A percentile compares a stretch with the other conserved stretches of the same genome.
These are phyloP conservation scores for Oropetium thomaeum DNA, from an alignment of 176 grass and related monocot genomes.

Conservation along the genomic window DNA sequence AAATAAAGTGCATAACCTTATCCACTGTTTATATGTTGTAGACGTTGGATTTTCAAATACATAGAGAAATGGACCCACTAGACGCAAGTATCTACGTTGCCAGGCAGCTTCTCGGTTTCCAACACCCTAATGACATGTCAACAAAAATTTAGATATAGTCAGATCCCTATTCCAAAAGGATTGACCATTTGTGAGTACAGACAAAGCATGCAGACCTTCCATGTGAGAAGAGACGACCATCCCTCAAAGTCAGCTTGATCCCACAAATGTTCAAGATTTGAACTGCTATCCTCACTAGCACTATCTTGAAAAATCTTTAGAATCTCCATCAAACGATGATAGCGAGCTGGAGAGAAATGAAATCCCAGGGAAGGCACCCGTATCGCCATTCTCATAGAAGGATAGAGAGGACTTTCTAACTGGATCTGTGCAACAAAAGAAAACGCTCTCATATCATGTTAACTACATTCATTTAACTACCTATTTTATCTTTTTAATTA, in stretches of 20 bases:
- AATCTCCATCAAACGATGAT: constrained; percentile 93
- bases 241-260: constrained; percentile 92
- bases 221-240: constrained; percentile 84
- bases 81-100: constrained; percentile 76
- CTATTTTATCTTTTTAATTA: not conserved
- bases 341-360: constrained; percentile 95
- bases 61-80: constrained; percentile 90
- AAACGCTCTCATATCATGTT: constrained; percentile 11
- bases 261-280: constrained; percentile 62
- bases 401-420: constrained; percentile 79
- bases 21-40: constrained; percentile 85
- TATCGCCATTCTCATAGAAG: constrained; percentile 84
- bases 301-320: constrained; percentile 75
- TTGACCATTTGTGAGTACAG: not conserved
- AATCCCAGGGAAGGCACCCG: constrained; percentile 92
- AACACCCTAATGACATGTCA: constrained; percentile 64
- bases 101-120: constrained; percentile 89
- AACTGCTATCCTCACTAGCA: constrained; percentile 39
- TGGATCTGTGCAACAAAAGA: constrained; percentile 59
- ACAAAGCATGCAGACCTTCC: constrained; percentile 76
- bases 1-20: constrained; percentile 57
- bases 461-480: constrained; percentile 3
- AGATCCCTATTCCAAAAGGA: not conserved
- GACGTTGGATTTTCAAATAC: constrained; percentile 77
- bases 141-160: not conserved